Percentiles rank a stretch among this genome's conserved stretches.
phyloP scores from a whole-genome alignment of 164 flowering plant genomes.

The Buxus sempervirens region DNA sequence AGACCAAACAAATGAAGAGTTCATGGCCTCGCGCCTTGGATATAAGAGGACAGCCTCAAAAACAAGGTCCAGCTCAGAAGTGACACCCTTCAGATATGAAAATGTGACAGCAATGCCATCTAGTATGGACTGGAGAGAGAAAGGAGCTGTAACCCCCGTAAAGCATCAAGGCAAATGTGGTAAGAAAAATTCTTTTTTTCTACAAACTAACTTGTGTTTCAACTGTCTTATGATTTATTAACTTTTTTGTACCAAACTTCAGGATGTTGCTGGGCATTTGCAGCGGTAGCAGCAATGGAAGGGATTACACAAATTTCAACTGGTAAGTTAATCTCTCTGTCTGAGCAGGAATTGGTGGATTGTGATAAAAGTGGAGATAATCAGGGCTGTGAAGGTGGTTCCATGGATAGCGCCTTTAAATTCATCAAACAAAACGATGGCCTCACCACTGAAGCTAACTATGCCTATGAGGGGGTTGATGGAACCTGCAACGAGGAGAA shows the following conservation, averaged over 20 bases:
- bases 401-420: constrained; percentile 25
- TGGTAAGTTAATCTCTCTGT: constrained; percentile 18
- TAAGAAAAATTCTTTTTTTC: neutral
- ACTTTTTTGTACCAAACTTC: neutral
- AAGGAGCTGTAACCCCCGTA: constrained; percentile 25
- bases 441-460: constrained; percentile 23
- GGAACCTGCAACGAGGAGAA: constrained; percentile 16
- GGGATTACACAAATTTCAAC: constrained; percentile 21
- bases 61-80: neutral
- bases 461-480: constrained; percentile 17
- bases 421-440: constrained; percentile 20
- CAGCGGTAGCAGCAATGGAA: constrained; percentile 30
- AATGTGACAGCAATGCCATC: neutral
- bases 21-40: constrained; percentile 1
- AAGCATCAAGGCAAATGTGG: constrained; percentile 26
- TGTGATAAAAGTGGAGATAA: constrained; percentile 19
- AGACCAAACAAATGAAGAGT: constrained; percentile 16
- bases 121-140: constrained; percentile 28
- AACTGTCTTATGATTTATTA: neutral
- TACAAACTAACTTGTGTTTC: neutral
- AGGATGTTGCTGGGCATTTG: constrained; percentile 32
- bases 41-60: neutral
- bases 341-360: constrained; percentile 30
- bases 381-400: constrained; percentile 25
- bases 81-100: neutral